Percentiles rank a stretch among this genome's conserved stretches.
These are phyloP conservation scores for Athelia sp. DNA, from an alignment of 1,284 basidiomycete genomes.

Conservation along the genomic window DNA sequence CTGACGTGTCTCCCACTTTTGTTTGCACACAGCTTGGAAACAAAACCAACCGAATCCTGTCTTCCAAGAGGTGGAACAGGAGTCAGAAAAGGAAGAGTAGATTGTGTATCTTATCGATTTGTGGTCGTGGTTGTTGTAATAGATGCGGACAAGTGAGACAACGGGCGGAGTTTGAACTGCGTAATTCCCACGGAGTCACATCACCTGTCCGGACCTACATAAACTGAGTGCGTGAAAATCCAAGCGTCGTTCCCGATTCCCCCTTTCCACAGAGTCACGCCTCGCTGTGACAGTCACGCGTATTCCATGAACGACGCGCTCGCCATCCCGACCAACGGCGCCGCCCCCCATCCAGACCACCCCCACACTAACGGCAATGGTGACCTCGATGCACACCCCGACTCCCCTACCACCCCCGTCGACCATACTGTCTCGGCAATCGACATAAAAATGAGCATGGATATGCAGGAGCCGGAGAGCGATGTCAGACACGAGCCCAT, in stretches of 20 bases:
- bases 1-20: conserved; percentile 70
- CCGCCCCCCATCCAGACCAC: conserved; percentile 30
- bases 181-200: background rate
- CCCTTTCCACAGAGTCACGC: conserved; percentile 4
- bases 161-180: background rate
- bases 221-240: conserved; percentile 1
- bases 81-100: conserved; percentile 45
- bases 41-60: conserved; percentile 77
- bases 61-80: conserved; percentile 57
- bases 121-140: background rate
- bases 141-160: background rate
- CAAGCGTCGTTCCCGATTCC: conserved; percentile 2
- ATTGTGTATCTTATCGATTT: conserved; percentile 7
- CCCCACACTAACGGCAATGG: conserved; percentile 1
- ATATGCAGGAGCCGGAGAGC: conserved; percentile 56
- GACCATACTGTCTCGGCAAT: conserved; percentile 38
- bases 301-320: conserved; percentile 49
- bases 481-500: conserved; percentile 58
- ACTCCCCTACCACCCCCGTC: conserved; percentile 59
- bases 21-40: conserved; percentile 71
- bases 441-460: conserved; percentile 57
- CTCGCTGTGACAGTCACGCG: conserved; percentile 51
- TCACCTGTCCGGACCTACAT: background rate
- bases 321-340: conserved; percentile 29
- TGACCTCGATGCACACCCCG: conserved; percentile 30